A percentile compares a stretch with the other conserved stretches of the same genome.
These are phyloP conservation scores for Chenopodium album DNA, from an alignment of 148 eudicot genomes.

Conservation along the genomic window DNA sequence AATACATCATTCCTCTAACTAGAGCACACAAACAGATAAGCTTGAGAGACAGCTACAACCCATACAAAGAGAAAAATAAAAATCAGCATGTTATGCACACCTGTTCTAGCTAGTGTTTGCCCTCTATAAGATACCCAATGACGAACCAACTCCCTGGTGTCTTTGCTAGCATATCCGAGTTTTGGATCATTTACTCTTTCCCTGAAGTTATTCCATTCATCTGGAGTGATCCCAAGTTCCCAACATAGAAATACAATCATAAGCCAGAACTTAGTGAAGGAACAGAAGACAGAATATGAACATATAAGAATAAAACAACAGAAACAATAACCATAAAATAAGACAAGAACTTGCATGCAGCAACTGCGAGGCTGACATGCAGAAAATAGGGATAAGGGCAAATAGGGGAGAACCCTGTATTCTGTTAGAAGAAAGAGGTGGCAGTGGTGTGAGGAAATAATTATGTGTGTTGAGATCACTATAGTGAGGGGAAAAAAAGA, in stretches of 20 bases:
- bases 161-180: constrained; percentile 46
- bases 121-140: constrained; percentile 98
- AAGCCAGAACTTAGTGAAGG: constrained; percentile 5
- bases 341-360: too few relatives aligned
- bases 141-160: constrained; percentile 58
- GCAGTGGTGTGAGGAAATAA: too few relatives aligned
- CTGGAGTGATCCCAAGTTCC: constrained; percentile 38
- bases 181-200: constrained; percentile 63
- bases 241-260: constrained; percentile 14
- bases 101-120: constrained; percentile 98
- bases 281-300: constrained; percentile 10
- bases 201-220: constrained; percentile 80
- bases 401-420: too few relatives aligned
- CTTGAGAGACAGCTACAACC: constrained; percentile 22
- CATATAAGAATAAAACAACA: neutral
- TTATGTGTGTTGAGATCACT: too few relatives aligned
- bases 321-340: neutral
- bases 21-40: constrained; percentile 27
- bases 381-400: too few relatives aligned
- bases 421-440: too few relatives aligned
- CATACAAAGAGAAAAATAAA: neutral
- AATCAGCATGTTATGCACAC: constrained; percentile 34
- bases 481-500: too few relatives aligned
- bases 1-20: constrained; percentile 99
- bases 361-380: too few relatives aligned